Evolutionary conservation across 345 rosid genomes (phyloP), one percentile per base, ranked within the genome.

Genomic region (Erysimum cheiranthoides): DNA sequence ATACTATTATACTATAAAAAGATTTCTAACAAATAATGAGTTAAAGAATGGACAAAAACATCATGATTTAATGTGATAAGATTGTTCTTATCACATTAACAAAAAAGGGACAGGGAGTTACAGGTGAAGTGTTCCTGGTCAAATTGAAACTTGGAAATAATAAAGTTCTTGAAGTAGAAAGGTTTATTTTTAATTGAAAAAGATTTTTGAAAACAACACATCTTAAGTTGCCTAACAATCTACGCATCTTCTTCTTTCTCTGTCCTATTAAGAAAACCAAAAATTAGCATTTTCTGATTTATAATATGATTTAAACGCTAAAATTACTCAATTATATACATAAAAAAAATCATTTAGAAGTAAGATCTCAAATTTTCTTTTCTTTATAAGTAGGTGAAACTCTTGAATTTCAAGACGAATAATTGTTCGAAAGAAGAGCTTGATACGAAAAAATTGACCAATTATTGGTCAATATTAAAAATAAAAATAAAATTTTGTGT

Each of bases 61-160:
- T 70, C 71, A 63, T 10, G 6, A 70, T 42, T 39, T 61, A 69
- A 52, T 69, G 79, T 61, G 80, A 76, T 76, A 76, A 75, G 79
- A 71, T 32, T 16, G 35, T 25, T 76, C 80, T 69, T 76, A 69
- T 76, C 80, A 53, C 75, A 61, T 43, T 18, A 53, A 54, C 63
- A 18, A 43, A 68, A 75, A 28, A 69, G 32, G 75, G 80, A 43
- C 70, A 61, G 42, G 71, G 66, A 53, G 80, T 61, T 68, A 61
- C 65, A 70, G 75, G 60, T 76, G 80, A 76, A 76, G 80, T 70
- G 80, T 76, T 70, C 58, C 80, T 76, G 75, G 80, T 76, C 80
- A 76, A 76, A 76, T 70, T 76, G 71, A 70, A 76, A 62, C 80
- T 70, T 69, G 70, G 66, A 70, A 70, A 70, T 76, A 53, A 35